Percentiles rank a stretch among this genome's conserved stretches.
These are phyloP conservation scores for Saccharomycopsis fermentans DNA, from an alignment of 805 yeast species.

Conservation along the genomic window DNA sequence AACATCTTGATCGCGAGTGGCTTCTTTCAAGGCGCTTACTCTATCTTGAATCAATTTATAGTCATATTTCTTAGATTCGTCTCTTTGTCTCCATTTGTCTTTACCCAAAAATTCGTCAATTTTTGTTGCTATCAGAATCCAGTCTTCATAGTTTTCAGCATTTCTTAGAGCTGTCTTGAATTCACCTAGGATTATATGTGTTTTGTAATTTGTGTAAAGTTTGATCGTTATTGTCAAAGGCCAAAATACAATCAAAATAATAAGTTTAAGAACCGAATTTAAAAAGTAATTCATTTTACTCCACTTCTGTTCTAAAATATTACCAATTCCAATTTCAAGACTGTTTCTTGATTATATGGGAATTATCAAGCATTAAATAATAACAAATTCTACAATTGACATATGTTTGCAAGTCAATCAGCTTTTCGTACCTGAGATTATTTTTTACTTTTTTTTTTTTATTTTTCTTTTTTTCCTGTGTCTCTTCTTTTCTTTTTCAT, in stretches of 20 bases:
- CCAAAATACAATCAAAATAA: slow-evolving; percentile 13
- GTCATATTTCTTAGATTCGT: slow-evolving; percentile 32
- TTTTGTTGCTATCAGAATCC: slow-evolving; percentile 46
- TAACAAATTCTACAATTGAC: no score
- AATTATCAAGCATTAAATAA: background rate
- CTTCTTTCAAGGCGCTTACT: slow-evolving; percentile 47
- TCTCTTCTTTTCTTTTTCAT: background rate
- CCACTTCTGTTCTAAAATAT: background rate
- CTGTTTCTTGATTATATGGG: background rate
- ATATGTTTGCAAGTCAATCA: no score
- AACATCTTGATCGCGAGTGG: slow-evolving; percentile 50
- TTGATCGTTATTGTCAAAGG: slow-evolving; percentile 15
- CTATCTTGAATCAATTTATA: slow-evolving; percentile 73
- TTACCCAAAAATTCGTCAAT: slow-evolving; percentile 45
- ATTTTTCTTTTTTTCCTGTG: background rate
- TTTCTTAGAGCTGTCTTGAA: slow-evolving; percentile 18
- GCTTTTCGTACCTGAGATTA: no score
- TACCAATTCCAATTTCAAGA: background rate
- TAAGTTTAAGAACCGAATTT: slow-evolving; percentile 8
- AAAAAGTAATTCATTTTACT: slow-evolving; percentile 3
- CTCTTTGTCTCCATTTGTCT: slow-evolving; percentile 65
- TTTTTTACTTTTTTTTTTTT: background rate
- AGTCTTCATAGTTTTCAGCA: slow-evolving; percentile 56
- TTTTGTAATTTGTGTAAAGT: slow-evolving; percentile 12
- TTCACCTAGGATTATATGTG: slow-evolving; percentile 1